phyloP scores from a whole-genome alignment of 2,329 filamentous ascomycete genomes.

The Ophiosphaerella herpotricha region DNA sequence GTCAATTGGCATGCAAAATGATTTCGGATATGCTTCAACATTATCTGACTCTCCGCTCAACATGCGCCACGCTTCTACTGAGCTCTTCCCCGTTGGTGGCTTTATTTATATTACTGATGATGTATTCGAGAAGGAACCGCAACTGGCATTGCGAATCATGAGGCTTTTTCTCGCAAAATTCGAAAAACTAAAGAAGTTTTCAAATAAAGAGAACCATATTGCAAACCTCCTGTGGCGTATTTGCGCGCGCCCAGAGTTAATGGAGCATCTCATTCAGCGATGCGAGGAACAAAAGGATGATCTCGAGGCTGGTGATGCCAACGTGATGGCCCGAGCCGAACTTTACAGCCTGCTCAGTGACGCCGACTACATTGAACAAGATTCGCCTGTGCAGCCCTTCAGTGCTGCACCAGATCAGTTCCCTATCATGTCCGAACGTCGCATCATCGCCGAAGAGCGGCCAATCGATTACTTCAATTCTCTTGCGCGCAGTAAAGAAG shows the following conservation, averaged over 20 bases:
- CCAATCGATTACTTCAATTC: constrained; percentile 32
- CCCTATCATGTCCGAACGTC: constrained; percentile 36
- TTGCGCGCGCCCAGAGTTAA: constrained; percentile 37
- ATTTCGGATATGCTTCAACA: constrained; percentile 17
- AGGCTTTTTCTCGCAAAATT: constrained; percentile 40
- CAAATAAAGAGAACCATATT: constrained; percentile 24
- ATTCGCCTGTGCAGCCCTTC: constrained; percentile 10
- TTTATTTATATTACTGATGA: constrained; percentile 52
- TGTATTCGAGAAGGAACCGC: constrained; percentile 46
- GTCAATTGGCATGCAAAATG: constrained; percentile 37
- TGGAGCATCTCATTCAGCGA: constrained; percentile 28
- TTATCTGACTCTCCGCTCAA: constrained; percentile 16
- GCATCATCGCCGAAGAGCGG: constrained; percentile 18
- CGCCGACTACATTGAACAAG: constrained; percentile 34
- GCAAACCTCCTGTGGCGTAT: constrained; percentile 37
- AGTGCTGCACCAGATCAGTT: constrained; percentile 26
- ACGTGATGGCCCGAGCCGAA: constrained; percentile 10
- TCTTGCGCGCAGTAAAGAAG: constrained; percentile 18
- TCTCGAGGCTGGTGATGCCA: constrained; percentile 21
- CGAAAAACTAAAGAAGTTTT: constrained; percentile 19
- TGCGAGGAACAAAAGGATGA: constrained; percentile 23
- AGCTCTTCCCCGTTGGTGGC: constrained; percentile 46
- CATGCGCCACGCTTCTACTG: constrained; percentile 28
- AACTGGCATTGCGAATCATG: constrained; percentile 44
- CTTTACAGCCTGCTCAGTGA: constrained; percentile 31